Conservation (phyloP, 805 yeast species). For the Wickerhamia fluorescens region DNA sequence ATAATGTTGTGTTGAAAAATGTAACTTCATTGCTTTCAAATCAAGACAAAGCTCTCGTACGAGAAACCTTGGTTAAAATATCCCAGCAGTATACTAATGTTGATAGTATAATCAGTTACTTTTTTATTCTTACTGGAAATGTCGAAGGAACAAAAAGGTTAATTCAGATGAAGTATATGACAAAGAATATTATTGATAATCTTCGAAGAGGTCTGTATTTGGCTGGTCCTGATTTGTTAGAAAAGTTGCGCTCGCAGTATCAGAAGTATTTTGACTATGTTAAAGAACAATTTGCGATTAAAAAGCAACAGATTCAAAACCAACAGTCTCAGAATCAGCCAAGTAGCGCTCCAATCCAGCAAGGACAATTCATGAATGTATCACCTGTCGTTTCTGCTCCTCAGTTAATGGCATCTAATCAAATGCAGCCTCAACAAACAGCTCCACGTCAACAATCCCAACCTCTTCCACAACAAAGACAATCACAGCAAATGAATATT, state of each 20-base stretch:
- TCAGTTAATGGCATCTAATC: slow-evolving; percentile 5
- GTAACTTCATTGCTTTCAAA: slow-evolving; percentile 53
- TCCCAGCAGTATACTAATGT: slow-evolving; percentile 60
- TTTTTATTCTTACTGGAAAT: slow-evolving; percentile 68
- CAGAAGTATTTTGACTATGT: slow-evolving; percentile 71
- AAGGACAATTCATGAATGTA: slow-evolving; percentile 1
- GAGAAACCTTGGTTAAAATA: slow-evolving; percentile 45
- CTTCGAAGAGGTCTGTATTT: slow-evolving; percentile 57
- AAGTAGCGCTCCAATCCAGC: slow-evolving; percentile 4
- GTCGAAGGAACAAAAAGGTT: slow-evolving; percentile 69
- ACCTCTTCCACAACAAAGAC: slow-evolving; percentile 7
- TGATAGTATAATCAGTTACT: slow-evolving; percentile 73
- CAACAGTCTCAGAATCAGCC: slow-evolving; percentile 19
- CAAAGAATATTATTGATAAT: slow-evolving; percentile 66
- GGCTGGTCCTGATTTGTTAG: slow-evolving; percentile 67
- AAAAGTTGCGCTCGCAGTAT: slow-evolving; percentile 63
- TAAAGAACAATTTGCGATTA: slow-evolving; percentile 47
- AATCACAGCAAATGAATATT: slow-evolving; percentile 6
- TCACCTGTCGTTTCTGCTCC: slow-evolving; percentile 1
- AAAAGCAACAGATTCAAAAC: slow-evolving; percentile 29
- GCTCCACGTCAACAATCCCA: slow-evolving; percentile 7
- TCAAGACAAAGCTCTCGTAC: slow-evolving; percentile 57
- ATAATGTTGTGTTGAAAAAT: slow-evolving; percentile 61
- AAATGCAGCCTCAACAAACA: slow-evolving; percentile 3
- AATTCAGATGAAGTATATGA: slow-evolving; percentile 72